A percentile compares a stretch with the other conserved stretches of the same genome.
Evolutionary conservation across 306 rosid genomes (phyloP).

Genomic region (Acacia melanoxylon): DNA sequence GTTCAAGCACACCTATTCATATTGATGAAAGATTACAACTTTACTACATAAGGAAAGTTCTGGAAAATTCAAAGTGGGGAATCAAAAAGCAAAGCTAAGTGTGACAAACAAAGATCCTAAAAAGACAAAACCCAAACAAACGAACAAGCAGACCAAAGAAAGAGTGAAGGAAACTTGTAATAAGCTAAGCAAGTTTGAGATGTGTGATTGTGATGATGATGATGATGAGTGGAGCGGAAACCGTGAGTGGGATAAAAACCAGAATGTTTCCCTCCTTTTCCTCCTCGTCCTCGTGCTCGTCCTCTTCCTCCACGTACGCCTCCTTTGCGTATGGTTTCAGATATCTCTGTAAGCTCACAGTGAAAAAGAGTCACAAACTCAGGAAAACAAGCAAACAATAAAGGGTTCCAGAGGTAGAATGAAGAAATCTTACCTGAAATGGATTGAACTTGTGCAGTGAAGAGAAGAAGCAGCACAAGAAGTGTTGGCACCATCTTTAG

Average conservation of each 20-base stretch:
- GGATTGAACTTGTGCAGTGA: background rate
- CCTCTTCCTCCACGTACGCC: no score
- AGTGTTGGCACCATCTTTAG: no score
- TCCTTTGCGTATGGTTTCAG: background rate
- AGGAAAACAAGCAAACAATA: background rate
- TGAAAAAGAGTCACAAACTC: background rate
- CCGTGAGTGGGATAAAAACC: background rate
- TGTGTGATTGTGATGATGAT: no score
- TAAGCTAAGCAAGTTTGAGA: background rate
- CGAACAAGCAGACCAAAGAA: background rate
- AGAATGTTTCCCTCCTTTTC: background rate
- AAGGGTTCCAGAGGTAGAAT: background rate
- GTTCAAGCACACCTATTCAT: background rate
- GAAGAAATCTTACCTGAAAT: background rate
- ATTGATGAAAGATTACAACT: background rate
- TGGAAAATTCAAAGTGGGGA: background rate
- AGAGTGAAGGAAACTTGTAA: slow-evolving; percentile 6
- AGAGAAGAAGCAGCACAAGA: no score
- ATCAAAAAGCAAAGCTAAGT: background rate
- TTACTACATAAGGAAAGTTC: background rate
- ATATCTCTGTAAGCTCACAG: slow-evolving; percentile 2
- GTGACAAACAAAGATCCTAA: background rate
- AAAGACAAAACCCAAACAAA: no score
- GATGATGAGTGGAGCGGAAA: background rate
- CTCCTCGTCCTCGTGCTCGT: no score